Evolutionary conservation across 805 yeast species (phyloP), one percentile per base, ranked within the genome.

Genomic region (Teunomyces lycoperdinae): DNA sequence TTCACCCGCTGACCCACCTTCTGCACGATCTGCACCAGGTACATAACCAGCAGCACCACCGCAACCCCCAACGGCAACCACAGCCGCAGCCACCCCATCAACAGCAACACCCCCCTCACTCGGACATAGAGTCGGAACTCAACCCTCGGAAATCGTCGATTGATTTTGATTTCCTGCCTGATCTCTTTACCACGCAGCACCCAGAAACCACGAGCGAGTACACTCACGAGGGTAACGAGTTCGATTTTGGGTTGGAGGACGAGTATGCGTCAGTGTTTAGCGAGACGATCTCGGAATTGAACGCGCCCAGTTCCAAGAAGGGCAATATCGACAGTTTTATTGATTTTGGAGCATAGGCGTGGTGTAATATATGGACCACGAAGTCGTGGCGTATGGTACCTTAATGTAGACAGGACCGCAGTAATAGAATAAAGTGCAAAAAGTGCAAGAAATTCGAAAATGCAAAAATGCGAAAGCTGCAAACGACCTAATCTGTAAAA

Each of bases 301-400:
- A 40, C 35, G 46, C 35, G 40, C 17, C 43, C 17, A 43, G 47
- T 13, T 39, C 50, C 35, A 49, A 50, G n/a, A 50, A 46, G 36
- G 51, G 50, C 30, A 55, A 57, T 17, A 60, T 55, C n/a, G 66
- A 61, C 34, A 56, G 52, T 33, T 61, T 58, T 34, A 58, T 61
- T 31, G 57, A 53, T 38, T 53, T 51, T 43, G 55, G 55, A 17
- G 32, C 39, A 31, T 42, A 34, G 39, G 13, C 28, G 44, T 31
- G 36, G 43, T 14, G 43, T 32, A 32, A n/a, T 32, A 32, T 32
- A 32, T 32, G 34, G 34, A 16, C 34, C 17, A 32, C 34, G 7
- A 14, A 16, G 13, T 32, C 34, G 34, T 32, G 34, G 34, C 34
- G 34, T 11, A 13, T 32, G 34, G 13, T 13, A 20, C 24, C 24